Percentiles rank a stretch among this genome's conserved stretches.
These are phyloP conservation scores for Fusarium sulawesiense DNA, from an alignment of 2,329 filamentous ascomycete genomes.

Conservation along the genomic window DNA sequence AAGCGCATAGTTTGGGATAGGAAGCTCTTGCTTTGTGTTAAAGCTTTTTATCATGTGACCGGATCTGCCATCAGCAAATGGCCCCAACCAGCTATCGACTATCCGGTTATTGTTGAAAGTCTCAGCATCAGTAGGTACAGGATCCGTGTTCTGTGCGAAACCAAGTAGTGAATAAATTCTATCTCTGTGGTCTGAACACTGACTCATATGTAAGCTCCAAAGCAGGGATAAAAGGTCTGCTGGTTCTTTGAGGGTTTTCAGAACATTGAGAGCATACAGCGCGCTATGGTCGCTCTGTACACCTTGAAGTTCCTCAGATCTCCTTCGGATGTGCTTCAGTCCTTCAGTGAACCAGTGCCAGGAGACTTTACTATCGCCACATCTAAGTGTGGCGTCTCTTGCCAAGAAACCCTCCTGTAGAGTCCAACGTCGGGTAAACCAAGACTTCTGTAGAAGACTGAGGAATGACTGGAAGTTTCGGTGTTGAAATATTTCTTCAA, in stretches of 20 bases:
- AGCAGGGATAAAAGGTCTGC: not conserved
- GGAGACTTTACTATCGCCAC: accelerated
- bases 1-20: not conserved
- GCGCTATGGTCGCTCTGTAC: accelerated
- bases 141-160: not conserved
- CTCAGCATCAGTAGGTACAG: too few relatives aligned
- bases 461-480: accelerated
- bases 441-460: accelerated
- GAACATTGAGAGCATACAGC: not conserved
- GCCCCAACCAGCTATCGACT: too few relatives aligned
- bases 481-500: accelerated
- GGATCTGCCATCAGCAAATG: too few relatives aligned
- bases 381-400: accelerated
- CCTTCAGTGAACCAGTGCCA: not conserved
- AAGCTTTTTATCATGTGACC: too few relatives aligned
- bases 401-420: not conserved
- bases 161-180: not conserved
- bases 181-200: not conserved
- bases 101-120: too few relatives aligned
- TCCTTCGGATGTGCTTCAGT: accelerated
- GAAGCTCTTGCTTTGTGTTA: too few relatives aligned
- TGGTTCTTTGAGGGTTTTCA: accelerated
- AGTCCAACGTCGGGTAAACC: not conserved
- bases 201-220: not conserved
- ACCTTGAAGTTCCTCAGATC: accelerated